Evolutionary conservation across 306 rosid species (phyloP), one percentile per base, ranked within the genome.

Genomic region (Vicia faba): DNA sequence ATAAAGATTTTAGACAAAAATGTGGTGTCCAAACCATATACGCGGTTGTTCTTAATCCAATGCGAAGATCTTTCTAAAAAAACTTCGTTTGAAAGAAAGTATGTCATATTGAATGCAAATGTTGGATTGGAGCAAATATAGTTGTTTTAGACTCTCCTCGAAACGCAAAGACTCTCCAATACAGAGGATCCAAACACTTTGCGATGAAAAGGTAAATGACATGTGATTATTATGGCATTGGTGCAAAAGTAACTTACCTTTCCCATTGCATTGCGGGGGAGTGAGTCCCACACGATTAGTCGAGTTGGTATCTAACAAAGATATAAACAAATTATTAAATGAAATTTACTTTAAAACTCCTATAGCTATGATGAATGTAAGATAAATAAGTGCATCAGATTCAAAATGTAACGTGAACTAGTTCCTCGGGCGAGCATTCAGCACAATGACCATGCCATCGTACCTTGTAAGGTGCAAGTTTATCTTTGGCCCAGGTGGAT

Each of bases 191-290:
- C 29, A 50, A 50, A 19, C 29, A 55, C 16, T 18, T 68, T 4
- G 76, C 44, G 11, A 25, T 55, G 35, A 74, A 49, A 29, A 57
- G 50, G 3, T 7, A 35, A 55, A 48, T 12, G 6, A 3, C 29
- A 8, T 44, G 40, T 11, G 49, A 58, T 58, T 31, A 33, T 43
- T 8, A 58, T 36, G 8, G 4, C 64, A 29, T 57, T 3, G 12
- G 29, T 39, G 26, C 26, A 25, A 69, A 45, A 46, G 82, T 13
- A 51, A 70, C 54, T 55, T 70, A 85, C 98, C 97, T 93, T 93
- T 61, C 98, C 97, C 98, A 93, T 89, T n/a, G 98, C 97, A 75
- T 93, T 93, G 15, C 95, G 93, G 25, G 97, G 96, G 69, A 88
- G 79, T 11, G 85, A 77, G 44, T 93, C 88, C 96, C 93, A 88